These are phyloP conservation scores for Phascolomyces articulosus DNA, from an alignment of 371 early-diverging fungal species.

Conservation along the genomic window DNA sequence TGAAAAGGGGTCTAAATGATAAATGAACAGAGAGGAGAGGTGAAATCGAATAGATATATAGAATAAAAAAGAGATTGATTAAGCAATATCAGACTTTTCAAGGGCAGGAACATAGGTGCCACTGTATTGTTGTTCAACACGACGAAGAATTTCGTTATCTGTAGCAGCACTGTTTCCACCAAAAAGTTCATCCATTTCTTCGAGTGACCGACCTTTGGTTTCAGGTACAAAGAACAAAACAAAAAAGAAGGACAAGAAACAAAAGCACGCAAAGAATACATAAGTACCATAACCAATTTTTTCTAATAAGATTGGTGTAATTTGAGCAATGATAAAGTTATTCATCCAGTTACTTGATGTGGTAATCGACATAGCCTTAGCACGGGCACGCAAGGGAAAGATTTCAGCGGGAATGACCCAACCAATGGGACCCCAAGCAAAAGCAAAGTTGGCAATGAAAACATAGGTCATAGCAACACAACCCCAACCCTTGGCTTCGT, in stretches of 20 bases:
- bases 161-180: conserved; percentile 20
- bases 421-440: conserved; percentile 66
- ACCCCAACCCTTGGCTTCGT: conserved; percentile 39
- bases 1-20: too few species aligned
- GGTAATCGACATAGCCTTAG: conserved; percentile 83
- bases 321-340: conserved; percentile 45
- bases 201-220: conserved; percentile 48
- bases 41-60: too few species aligned
- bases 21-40: too few species aligned
- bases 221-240: conserved; percentile 36
- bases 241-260: conserved; percentile 26
- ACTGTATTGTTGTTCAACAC: conserved; percentile 15
- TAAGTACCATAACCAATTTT: conserved; percentile 38
- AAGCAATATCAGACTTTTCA: background rate
- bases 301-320: conserved; percentile 22
- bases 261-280: conserved; percentile 45
- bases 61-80: too few species aligned
- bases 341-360: conserved; percentile 91
- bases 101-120: conserved; percentile 6
- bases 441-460: conserved; percentile 71
- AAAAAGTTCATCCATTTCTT: conserved; percentile 53
- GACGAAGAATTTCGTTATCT: conserved; percentile 18
- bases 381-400: conserved; percentile 72
- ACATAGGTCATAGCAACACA: conserved; percentile 60
- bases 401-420: conserved; percentile 94